Conservation (phyloP, 2,329 filamentous ascomycete genomes). For the Ophiosphaerella herpotricha region DNA sequence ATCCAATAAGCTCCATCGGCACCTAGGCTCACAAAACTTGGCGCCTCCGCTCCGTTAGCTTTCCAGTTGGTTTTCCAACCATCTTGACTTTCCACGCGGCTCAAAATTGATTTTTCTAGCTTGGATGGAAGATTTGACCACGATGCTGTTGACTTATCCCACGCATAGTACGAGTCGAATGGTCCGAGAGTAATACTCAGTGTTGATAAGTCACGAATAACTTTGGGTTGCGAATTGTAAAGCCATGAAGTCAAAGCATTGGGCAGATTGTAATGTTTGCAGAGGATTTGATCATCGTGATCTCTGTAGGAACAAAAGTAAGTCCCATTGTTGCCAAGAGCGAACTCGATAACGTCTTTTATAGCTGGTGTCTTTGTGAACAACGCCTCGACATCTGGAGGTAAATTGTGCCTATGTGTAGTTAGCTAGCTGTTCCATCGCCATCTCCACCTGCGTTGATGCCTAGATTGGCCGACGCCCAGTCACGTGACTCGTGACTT, state of each 20-base stretch:
- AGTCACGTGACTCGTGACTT: too few species aligned
- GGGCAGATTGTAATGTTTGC: conserved; percentile 39
- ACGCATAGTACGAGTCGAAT: conserved; percentile 37
- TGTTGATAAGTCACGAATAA: conserved; percentile 32
- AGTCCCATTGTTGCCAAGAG: conserved; percentile 25
- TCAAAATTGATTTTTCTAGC: conserved; percentile 33
- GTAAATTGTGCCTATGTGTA: conserved; percentile 28
- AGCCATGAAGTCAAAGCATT: conserved; percentile 36
- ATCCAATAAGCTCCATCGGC: conserved; percentile 39
- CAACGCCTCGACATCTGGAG: conserved; percentile 32
- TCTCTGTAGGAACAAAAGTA: conserved; percentile 37
- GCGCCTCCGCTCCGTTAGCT: conserved; percentile 30
- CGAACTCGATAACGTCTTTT: conserved; percentile 33
- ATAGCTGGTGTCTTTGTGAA: conserved; percentile 38
- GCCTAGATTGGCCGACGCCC: too few species aligned
- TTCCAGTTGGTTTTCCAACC: conserved; percentile 32
- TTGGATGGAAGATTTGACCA: conserved; percentile 35
- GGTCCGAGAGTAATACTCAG: conserved; percentile 36
- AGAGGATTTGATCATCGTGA: conserved; percentile 16
- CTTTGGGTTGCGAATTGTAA: conserved; percentile 29
- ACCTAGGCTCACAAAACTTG: conserved; percentile 35
- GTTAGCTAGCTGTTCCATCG: background rate
- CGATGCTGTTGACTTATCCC: conserved; percentile 30
- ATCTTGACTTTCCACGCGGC: conserved; percentile 29
- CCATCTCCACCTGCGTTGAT: background rate